A percentile compares a stretch with the other conserved stretches of the same genome.
Evolutionary conservation across 768 basidiomycete species (phyloP).

Genomic region (Termitomyces heimii): DNA sequence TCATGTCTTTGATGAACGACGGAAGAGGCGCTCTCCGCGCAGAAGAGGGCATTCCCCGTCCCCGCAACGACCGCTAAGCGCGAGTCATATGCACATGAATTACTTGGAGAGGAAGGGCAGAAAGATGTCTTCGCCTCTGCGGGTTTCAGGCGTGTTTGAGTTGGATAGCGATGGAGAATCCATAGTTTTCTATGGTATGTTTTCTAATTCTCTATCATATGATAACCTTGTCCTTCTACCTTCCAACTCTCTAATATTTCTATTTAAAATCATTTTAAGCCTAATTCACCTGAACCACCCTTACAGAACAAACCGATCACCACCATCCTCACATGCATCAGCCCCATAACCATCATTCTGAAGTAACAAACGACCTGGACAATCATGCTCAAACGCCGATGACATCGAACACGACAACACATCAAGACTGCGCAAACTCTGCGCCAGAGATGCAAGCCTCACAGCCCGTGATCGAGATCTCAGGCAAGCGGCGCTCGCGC

Average conservation of each 20-base stretch:
- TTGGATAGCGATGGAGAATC: slow-evolving; percentile 27
- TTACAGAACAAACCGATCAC: slow-evolving; percentile 12
- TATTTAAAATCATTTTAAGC: neutral
- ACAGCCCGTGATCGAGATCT: slow-evolving; percentile 8
- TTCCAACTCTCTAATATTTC: neutral
- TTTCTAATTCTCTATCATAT: neutral
- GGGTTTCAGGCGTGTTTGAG: slow-evolving; percentile 26
- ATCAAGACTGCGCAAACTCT: slow-evolving; percentile 1
- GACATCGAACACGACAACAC: neutral
- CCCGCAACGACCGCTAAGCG: slow-evolving; percentile 1
- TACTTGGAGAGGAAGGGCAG: slow-evolving; percentile 17
- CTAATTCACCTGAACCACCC: neutral
- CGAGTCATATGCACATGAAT: slow-evolving; percentile 1
- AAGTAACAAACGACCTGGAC: neutral
- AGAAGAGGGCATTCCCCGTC: slow-evolving; percentile 16
- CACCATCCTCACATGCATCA: slow-evolving; percentile 5
- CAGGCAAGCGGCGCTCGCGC: slow-evolving; percentile 9
- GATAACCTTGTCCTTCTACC: neutral
- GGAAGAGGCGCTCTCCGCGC: slow-evolving; percentile 16
- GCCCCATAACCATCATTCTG: slow-evolving; percentile 2
- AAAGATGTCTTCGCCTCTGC: slow-evolving; percentile 25
- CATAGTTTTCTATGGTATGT: slow-evolving; percentile 25
- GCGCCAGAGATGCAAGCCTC: neutral
- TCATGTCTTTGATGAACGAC: slow-evolving; percentile 37
- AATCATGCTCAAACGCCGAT: neutral